Conservation (phyloP, 176 grass and related monocot species). For the Bromus sterilis region DNA sequence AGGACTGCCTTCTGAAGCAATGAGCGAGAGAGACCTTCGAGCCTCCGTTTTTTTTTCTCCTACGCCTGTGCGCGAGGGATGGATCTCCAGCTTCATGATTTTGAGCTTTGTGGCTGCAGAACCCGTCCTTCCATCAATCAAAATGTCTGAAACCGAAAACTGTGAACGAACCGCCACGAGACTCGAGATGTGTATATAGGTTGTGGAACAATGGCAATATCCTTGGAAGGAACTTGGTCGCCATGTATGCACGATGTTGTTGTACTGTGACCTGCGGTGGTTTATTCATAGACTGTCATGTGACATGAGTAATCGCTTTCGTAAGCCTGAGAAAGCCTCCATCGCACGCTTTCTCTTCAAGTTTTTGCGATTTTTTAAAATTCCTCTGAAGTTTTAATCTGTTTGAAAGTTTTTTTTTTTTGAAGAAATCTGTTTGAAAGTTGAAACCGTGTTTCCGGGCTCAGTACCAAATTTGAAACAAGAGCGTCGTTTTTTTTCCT, state of each 20-base stretch:
- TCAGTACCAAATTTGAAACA: no score
- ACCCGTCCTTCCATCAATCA: not conserved
- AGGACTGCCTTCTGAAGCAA: slow-evolving; percentile 59
- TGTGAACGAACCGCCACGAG: not conserved
- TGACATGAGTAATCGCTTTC: not conserved
- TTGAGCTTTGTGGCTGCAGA: slow-evolving; percentile 49
- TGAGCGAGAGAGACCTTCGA: not conserved
- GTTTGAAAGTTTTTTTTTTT: no score
- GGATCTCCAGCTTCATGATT: slow-evolving; percentile 52
- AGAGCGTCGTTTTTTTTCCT: no score
- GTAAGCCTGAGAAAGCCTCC: not conserved
- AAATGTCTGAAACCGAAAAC: not conserved
- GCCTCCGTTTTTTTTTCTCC: not conserved
- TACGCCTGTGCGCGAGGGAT: not conserved
- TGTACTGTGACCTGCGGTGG: not conserved
- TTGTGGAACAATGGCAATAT: not conserved
- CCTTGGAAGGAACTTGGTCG: not conserved
- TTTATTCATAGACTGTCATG: not conserved
- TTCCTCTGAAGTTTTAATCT: no score
- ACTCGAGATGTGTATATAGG: not conserved
- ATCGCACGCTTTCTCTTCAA: not conserved
- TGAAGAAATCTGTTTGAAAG: no score
- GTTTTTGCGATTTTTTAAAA: not conserved
- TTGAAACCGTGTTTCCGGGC: no score
- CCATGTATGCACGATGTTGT: not conserved